These are phyloP conservation scores for Saprolegnia parasitica DNA, from an alignment of 352 stramenopile species.

Conservation along the genomic window DNA sequence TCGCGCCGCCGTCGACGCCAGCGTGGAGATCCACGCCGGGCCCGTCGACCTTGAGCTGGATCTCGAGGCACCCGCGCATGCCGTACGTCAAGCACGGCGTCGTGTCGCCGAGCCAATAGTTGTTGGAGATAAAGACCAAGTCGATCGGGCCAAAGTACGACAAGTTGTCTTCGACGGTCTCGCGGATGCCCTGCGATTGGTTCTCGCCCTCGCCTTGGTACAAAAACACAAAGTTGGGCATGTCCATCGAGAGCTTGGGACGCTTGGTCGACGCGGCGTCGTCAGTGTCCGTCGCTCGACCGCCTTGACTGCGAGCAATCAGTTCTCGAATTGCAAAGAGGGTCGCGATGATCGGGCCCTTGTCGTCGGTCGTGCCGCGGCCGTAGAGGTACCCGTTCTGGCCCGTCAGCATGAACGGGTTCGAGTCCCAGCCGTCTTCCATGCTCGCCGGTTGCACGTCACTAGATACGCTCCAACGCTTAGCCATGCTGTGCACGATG, in stretches of 20 bases:
- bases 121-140: constrained; percentile 49
- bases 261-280: background rate
- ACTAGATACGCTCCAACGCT: constrained; percentile 15
- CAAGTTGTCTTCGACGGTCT: constrained; percentile 29
- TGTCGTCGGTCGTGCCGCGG: constrained; percentile 62
- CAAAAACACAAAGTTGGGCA: constrained; percentile 31
- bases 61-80: constrained; percentile 39
- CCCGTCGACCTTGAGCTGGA: constrained; percentile 29
- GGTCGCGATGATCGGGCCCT: constrained; percentile 46
- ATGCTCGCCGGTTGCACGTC: constrained; percentile 62
- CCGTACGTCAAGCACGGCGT: constrained; percentile 72
- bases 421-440: constrained; percentile 61
- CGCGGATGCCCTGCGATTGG: constrained; percentile 27
- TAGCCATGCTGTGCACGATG: background rate
- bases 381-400: constrained; percentile 62
- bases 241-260: background rate
- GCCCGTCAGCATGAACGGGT: constrained; percentile 62
- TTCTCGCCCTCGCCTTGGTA: constrained; percentile 31
- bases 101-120: constrained; percentile 59
- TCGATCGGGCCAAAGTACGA: constrained; percentile 26
- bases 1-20: constrained; percentile 30
- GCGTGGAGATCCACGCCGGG: constrained; percentile 25
- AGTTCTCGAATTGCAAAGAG: constrained; percentile 36
- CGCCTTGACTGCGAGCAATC: background rate
- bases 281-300: background rate